Evolutionary conservation across 163 green algal genomes (phyloP).

Genomic region (Chlamydomonas reinhardtii): DNA sequence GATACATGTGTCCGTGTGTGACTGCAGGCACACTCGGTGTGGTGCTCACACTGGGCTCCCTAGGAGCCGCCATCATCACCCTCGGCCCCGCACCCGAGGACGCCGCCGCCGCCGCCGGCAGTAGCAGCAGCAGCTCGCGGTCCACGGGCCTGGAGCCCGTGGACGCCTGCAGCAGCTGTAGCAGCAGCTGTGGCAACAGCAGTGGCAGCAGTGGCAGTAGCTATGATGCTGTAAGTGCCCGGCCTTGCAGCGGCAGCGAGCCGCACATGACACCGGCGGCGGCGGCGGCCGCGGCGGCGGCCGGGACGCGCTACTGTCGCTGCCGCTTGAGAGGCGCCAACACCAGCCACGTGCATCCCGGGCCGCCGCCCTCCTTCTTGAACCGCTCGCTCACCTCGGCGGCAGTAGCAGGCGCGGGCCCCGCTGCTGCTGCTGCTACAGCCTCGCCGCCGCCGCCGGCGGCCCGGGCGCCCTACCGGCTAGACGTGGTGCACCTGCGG

Average conservation of each 20-base stretch:
- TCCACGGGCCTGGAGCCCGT: background rate
- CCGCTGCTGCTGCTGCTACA: background rate
- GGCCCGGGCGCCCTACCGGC: no score
- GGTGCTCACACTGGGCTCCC: conserved; percentile 43
- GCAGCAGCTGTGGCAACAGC: background rate
- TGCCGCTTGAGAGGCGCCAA: background rate
- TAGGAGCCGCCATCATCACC: conserved; percentile 35
- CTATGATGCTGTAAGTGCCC: no score
- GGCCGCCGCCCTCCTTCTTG: background rate
- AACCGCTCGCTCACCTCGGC: background rate
- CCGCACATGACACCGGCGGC: no score
- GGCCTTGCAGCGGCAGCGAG: no score
- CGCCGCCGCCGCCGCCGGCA: background rate
- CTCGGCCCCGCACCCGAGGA: background rate
- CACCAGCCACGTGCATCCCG: background rate
- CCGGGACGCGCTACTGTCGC: no score
- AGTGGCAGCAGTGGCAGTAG: background rate
- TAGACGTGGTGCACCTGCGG: conserved; percentile 32
- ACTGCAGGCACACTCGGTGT: conserved; percentile 22
- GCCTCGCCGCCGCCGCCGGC: background rate
- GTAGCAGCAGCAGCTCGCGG: background rate
- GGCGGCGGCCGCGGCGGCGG: background rate
- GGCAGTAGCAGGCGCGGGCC: background rate
- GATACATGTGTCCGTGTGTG: no score
- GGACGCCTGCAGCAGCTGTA: background rate